Conservation (phyloP, 306 rosid species). For the Casuarina equisetifolia region DNA sequence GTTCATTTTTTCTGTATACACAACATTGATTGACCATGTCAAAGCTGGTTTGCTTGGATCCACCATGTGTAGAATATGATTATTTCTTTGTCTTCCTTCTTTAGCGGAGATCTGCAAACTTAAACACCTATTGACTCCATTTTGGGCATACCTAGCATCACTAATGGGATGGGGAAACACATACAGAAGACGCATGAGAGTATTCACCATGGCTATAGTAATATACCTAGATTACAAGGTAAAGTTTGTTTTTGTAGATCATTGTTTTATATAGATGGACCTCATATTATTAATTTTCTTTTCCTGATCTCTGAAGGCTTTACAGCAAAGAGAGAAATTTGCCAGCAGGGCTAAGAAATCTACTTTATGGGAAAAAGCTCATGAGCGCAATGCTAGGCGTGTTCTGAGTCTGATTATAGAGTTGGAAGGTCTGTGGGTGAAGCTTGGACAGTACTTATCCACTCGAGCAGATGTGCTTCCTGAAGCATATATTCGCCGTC, state of each 20-base stretch:
- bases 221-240: conserved; percentile 61
- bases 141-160: background rate
- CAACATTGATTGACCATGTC: conserved; percentile 17
- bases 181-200: conserved; percentile 53
- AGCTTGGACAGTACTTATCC: conserved; percentile 94
- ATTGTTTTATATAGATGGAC: background rate
- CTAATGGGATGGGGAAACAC: conserved; percentile 52
- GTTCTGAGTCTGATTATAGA: conserved; percentile 69
- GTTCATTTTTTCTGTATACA: conserved; percentile 10
- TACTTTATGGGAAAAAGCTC: conserved; percentile 83
- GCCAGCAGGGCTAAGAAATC: conserved; percentile 49
- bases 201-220: conserved; percentile 43
- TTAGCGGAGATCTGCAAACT: conserved; percentile 1
- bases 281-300: conserved; percentile 7
- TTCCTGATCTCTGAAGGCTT: conserved; percentile 44
- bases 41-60: conserved; percentile 31
- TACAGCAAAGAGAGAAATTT: conserved; percentile 92
- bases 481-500: conserved; percentile 65
- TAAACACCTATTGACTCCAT: background rate
- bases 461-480: conserved; percentile 99
- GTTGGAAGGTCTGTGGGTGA: conserved; percentile 99
- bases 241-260: conserved; percentile 16
- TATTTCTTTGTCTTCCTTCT: conserved; percentile 13
- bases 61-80: conserved; percentile 7
- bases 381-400: conserved; percentile 90